Conservation (phyloP, 192 early-diverging fungal species). For the Podila verticillata region DNA sequence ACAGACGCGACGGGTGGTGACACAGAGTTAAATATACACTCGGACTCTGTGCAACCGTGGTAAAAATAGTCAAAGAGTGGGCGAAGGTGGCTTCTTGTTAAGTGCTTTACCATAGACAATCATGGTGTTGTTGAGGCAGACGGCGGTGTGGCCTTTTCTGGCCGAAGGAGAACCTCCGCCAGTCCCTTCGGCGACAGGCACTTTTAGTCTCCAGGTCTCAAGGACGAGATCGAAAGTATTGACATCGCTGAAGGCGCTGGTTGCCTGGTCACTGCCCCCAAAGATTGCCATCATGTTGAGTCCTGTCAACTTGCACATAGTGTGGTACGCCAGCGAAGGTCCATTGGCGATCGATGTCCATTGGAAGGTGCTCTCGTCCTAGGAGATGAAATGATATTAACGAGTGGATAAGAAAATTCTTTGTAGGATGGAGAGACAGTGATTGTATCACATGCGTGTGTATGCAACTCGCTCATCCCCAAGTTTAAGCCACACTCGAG, state of each 20-base stretch:
- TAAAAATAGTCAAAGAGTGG: background rate
- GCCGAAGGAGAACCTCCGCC: constrained; percentile 58
- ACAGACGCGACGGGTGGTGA: constrained; percentile 7
- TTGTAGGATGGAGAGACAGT: too few relatives aligned
- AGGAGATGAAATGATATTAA: background rate
- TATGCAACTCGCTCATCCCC: too few relatives aligned
- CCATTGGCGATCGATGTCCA: constrained; percentile 71
- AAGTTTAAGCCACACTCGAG: too few relatives aligned
- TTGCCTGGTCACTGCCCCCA: constrained; percentile 69
- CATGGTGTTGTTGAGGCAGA: constrained; percentile 72
- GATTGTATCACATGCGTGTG: too few relatives aligned
- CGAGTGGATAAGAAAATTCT: background rate
- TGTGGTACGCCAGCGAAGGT: constrained; percentile 61
- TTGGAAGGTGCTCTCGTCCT: constrained; percentile 59
- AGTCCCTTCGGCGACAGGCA: constrained; percentile 38
- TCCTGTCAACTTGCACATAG: constrained; percentile 61
- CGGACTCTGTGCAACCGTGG: background rate
- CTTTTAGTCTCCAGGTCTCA: constrained; percentile 63
- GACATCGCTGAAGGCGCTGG: constrained; percentile 58
- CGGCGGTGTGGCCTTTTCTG: constrained; percentile 71
- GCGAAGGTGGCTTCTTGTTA: background rate
- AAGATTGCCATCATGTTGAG: constrained; percentile 69
- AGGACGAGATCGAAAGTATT: constrained; percentile 58
- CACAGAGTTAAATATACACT: background rate
- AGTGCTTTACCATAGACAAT: constrained; percentile 69